Evolutionary conservation across 192 early-diverging fungal genomes (phyloP), one percentile per base, ranked within the genome.

Genomic region (Backusella parvicylindrica): DNA sequence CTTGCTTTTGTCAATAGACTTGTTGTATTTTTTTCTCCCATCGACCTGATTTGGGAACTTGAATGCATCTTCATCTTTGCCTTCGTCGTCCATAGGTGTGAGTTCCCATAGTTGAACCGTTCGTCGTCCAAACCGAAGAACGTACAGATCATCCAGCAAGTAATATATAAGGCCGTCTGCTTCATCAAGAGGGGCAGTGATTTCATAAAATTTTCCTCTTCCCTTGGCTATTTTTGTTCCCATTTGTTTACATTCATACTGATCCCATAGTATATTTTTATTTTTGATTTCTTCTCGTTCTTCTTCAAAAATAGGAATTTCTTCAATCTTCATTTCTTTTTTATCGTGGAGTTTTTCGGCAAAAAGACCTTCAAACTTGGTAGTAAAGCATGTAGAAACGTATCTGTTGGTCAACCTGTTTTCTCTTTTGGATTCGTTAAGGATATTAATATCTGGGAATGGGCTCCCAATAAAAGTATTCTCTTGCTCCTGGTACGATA

Each of bases 281-380:
- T 0, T 16, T n/a, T 47, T 3, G 5, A 1, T n/a, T 0, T 0
- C 6, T n/a, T 7, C 6, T 4, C 3, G 0, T n/a, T 16, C 6
- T n/a, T 47, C 6, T 1, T 47, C 6, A 18, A 47, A 47, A 47
- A 47, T 47, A 1, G 6, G 5, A 47, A 18, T n/a, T 47, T 47
- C 16, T 47, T 47, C 6, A 1, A 47, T 47, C 1, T 6, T 5
- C 6, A 47, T 47, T n/a, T 47, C 6, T 7, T 6, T 7, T 47
- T 0, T 47, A 6, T 47, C 5, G 6, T 18, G 5, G 16, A n/a
- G 7, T 1, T 18, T 6, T 6, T 1, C 6, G 18, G 6, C 1
- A 47, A 47, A 47, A 6, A 1, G 6, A 47, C 43, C 43, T n/a
- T n/a, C 5, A n/a, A 47, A 47, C 6, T 47, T 2, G 43, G 7